A percentile compares a stretch with the other conserved stretches of the same genome.
phyloP scores from a whole-genome alignment of 306 rosid species.

The Neltuma alba region DNA sequence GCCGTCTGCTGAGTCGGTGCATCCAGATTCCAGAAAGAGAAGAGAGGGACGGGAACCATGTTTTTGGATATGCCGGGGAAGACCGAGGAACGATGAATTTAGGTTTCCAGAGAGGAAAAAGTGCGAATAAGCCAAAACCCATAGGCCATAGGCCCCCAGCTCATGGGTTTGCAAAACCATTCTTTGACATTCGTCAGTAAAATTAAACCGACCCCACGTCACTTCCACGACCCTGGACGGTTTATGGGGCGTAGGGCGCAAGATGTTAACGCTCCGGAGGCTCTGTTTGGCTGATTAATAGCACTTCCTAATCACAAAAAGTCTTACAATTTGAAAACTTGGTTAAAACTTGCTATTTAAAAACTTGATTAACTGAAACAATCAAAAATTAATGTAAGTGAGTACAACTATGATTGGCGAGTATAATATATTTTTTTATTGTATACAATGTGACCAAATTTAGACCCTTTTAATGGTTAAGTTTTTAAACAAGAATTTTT shows the following conservation, averaged over 20 bases:
- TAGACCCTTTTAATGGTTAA: too few species aligned
- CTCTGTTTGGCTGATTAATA: too few species aligned
- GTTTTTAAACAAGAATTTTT: too few species aligned
- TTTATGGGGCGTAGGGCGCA: conserved; percentile 22
- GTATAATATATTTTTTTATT: too few species aligned
- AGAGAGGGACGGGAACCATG: not conserved
- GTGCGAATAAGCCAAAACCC: not conserved
- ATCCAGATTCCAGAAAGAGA: not conserved
- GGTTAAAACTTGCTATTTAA: too few species aligned
- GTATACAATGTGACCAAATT: too few species aligned
- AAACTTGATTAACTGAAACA: too few species aligned
- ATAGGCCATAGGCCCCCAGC: not conserved
- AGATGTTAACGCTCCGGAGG: too few species aligned
- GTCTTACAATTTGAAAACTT: too few species aligned
- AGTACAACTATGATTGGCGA: too few species aligned
- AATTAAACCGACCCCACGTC: not conserved
- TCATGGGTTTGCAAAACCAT: not conserved
- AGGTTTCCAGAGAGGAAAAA: not conserved
- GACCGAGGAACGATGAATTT: not conserved
- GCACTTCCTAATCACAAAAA: too few species aligned
- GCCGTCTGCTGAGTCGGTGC: not conserved
- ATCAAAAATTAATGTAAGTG: too few species aligned
- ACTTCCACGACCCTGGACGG: not conserved
- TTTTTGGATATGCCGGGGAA: not conserved
- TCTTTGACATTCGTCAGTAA: not conserved